Evolutionary conservation across 805 yeast genomes (phyloP).

Genomic region (Wickerhamiella parazyma): DNA sequence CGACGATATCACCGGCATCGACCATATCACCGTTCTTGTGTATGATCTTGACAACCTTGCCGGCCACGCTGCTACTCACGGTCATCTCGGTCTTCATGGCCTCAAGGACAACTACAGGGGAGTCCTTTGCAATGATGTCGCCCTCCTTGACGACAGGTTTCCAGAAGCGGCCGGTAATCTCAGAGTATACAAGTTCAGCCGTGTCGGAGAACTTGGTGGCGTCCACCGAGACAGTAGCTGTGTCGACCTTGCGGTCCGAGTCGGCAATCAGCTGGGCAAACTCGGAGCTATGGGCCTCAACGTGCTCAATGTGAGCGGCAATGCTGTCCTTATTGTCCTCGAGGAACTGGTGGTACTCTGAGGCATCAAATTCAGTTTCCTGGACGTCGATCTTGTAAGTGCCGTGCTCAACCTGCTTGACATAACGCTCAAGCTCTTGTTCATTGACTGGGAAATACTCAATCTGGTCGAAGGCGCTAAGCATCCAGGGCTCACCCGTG

Average conservation of each 20-base stretch:
- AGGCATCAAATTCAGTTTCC: constrained; percentile 72
- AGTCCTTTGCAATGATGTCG: constrained; percentile 56
- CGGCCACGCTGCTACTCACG: constrained; percentile 46
- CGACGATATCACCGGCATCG: constrained; percentile 92
- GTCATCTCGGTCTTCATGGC: constrained; percentile 99
- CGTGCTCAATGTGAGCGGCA: constrained; percentile 37
- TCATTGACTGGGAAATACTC: constrained; percentile 89
- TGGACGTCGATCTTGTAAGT: constrained; percentile 59
- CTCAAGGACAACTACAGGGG: constrained; percentile 77
- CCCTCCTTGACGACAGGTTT: constrained; percentile 74
- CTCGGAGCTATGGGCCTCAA: constrained; percentile 60
- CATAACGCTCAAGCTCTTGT: constrained; percentile 56
- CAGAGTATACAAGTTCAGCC: constrained; percentile 80
- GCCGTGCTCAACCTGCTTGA: constrained; percentile 71
- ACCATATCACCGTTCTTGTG: constrained; percentile 92
- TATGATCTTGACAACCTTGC: constrained; percentile 27
- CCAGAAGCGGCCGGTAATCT: constrained; percentile 94
- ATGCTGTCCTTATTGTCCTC: constrained; percentile 61
- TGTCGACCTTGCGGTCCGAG: constrained; percentile 25
- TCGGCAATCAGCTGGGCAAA: constrained; percentile 64
- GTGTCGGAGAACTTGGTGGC: constrained; percentile 56
- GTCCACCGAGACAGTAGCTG: constrained; percentile 19
- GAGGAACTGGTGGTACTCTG: constrained; percentile 65
- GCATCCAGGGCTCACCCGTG: constrained; percentile 71
- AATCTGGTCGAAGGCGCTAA: constrained; percentile 85